Base-by-base conservation (phyloP, 371 early-diverging fungal species). In the Syncephalastrum monosporum region DNA sequence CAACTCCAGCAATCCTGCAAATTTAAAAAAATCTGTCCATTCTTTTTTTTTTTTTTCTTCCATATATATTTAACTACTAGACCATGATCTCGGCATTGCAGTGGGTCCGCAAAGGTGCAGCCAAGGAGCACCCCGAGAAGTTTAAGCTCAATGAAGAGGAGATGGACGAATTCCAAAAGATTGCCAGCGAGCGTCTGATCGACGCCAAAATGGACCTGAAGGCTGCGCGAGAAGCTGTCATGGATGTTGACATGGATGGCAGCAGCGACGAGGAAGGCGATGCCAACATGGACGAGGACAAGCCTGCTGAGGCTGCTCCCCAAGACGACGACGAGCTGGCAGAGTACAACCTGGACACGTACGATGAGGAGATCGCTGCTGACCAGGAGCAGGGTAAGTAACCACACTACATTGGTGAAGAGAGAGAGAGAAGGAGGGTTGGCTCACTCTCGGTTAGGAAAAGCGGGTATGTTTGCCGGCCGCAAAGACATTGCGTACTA, bases 41-140 rank as follows among this genome's bases (percentile, higher is more conserved):
- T 21, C 42, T 23, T 24, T 54, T 42, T 45, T 45, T 54, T 45
- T 54, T 54, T 55, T 25, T 45, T 25, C 16, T 45, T 13, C 19
- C 47, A 10, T 24, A 23, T 16, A 48, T 15, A n/a, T 14, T 15
- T 49, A 6, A 56, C 19, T 25, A 3, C 43, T 15, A 50, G 50
- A 65, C 17, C 46, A 91, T 91, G 91, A 91, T 91, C 64, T 86
- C 90, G 38, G 81, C 91, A 21, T 66, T 91, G 75, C 81, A 80
- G 33, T 92, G 96, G 95, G 83, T 97, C 53, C 89, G 90, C 56
- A 89, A 91, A 68, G 98, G 97, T 51, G 93, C 86, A 47, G 91
- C 95, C 27, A 82, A 84, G 27, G 82, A 87, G 50, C 65, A 78
- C 47, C 96, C 96, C 15, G 81, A 83, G 33, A 85, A 84, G 56